Evolutionary conservation across 768 basidiomycete genomes (phyloP).

Genomic region (Leccinum incarnatum): DNA sequence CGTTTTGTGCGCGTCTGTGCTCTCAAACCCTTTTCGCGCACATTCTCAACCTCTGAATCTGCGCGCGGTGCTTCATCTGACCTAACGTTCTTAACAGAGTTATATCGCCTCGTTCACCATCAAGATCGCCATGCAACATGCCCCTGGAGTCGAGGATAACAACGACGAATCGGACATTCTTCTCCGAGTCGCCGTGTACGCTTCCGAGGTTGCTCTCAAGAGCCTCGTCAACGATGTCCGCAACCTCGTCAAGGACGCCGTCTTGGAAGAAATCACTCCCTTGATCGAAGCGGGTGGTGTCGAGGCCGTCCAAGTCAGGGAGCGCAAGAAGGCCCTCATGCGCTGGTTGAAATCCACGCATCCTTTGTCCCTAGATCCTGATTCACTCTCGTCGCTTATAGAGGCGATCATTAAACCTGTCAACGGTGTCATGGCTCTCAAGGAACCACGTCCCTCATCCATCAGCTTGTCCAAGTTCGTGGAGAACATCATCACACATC

Average conservation of each 20-base stretch:
- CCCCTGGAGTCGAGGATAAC: neutral
- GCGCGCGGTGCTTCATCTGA: too few species aligned
- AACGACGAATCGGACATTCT: neutral
- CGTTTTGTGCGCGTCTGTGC: too few species aligned
- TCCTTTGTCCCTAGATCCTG: neutral
- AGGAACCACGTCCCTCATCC: neutral
- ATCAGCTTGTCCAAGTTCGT: neutral
- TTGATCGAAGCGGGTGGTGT: neutral
- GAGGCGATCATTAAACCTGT: neutral
- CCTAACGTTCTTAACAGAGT: too few species aligned
- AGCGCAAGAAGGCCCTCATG: neutral
- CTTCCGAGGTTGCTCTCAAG: neutral
- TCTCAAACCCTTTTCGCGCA: too few species aligned
- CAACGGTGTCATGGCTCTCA: neutral
- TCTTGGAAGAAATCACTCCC: neutral
- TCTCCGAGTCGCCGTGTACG: neutral
- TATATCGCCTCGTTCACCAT: neutral
- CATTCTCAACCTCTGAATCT: too few species aligned
- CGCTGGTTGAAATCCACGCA: neutral
- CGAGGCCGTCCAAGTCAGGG: fast-evolving
- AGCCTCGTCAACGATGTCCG: neutral
- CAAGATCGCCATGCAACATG: neutral
- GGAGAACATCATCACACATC: neutral
- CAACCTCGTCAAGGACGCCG: neutral
- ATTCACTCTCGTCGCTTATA: neutral